These are phyloP conservation scores for Chiua sp. DNA, from an alignment of 1,284 basidiomycete species.

Conservation along the genomic window DNA sequence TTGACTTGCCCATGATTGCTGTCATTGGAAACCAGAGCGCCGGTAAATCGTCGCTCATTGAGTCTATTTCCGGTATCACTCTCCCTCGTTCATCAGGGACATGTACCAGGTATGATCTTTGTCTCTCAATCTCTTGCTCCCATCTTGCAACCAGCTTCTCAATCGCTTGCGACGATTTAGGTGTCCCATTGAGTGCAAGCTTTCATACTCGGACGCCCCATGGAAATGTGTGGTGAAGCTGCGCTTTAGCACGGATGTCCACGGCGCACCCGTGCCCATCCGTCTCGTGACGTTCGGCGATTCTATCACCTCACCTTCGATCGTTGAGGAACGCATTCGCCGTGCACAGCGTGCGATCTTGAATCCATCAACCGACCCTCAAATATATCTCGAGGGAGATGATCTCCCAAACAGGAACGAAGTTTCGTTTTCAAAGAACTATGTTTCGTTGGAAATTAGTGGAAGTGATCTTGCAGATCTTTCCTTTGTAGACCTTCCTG, in stretches of 20 bases:
- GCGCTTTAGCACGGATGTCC: slow-evolving; percentile 52
- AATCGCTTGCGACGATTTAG: slow-evolving; percentile 38
- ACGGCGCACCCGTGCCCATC: slow-evolving; percentile 47
- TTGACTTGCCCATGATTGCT: slow-evolving; percentile 72
- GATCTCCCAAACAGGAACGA: slow-evolving; percentile 41
- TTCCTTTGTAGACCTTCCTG: slow-evolving; percentile 61
- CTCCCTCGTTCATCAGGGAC: slow-evolving; percentile 68
- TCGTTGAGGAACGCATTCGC: slow-evolving; percentile 69
- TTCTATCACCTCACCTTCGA: slow-evolving; percentile 51
- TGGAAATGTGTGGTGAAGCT: slow-evolving; percentile 71
- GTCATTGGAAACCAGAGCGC: slow-evolving; percentile 72
- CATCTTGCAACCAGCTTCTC: background rate
- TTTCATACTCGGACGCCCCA: slow-evolving; percentile 46
- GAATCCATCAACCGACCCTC: slow-evolving; percentile 51
- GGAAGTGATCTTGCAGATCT: slow-evolving; percentile 73
- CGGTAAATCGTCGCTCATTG: slow-evolving; percentile 78
- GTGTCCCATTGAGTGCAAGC: slow-evolving; percentile 74
- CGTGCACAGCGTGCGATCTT: slow-evolving; percentile 76
- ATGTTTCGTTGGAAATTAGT: slow-evolving; percentile 67
- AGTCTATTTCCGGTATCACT: slow-evolving; percentile 73
- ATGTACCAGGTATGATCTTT: slow-evolving; percentile 61
- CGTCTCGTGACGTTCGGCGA: slow-evolving; percentile 56
- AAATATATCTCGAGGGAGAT: slow-evolving; percentile 46
- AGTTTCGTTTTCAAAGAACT: slow-evolving; percentile 65
- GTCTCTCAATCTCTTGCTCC: background rate